Percentiles rank a stretch among this genome's conserved stretches.
These are phyloP conservation scores for Marchantia polymorpha DNA, from an alignment of 225 moss, liverwort and hornwort species.

Conservation along the genomic window DNA sequence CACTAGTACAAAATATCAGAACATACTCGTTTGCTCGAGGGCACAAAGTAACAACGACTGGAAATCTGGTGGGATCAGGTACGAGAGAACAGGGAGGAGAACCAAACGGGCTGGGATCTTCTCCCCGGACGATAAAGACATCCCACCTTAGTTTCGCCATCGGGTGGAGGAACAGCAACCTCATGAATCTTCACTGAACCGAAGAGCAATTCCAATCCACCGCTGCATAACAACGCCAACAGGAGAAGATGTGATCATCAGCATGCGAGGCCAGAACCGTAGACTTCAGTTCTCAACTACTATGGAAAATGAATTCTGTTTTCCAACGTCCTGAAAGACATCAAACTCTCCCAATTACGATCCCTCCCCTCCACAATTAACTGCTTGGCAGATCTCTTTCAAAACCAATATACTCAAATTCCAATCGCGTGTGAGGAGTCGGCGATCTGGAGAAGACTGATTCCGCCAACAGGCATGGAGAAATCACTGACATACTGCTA, in stretches of 20 bases:
- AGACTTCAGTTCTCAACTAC: too few species aligned
- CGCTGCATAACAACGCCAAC: conserved; percentile 37
- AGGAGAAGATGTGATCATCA: neutral
- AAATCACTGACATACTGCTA: neutral
- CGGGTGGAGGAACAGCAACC: conserved; percentile 49
- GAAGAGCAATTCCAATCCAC: conserved; percentile 85
- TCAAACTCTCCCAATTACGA: neutral
- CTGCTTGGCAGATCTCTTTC: too few species aligned
- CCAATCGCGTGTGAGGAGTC: neutral
- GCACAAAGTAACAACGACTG: too few species aligned
- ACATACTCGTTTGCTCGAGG: too few species aligned
- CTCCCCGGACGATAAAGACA: too few species aligned
- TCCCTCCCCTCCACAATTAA: too few species aligned
- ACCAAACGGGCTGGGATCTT: too few species aligned
- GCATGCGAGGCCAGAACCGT: neutral
- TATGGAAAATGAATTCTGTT: neutral
- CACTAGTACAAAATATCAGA: neutral
- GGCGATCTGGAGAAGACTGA: neutral
- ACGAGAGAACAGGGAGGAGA: too few species aligned
- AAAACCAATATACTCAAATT: neutral
- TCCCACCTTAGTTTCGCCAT: conserved; percentile 57
- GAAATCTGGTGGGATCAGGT: too few species aligned
- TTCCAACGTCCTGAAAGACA: neutral
- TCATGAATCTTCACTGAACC: conserved; percentile 75
- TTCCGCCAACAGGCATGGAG: neutral